phyloP scores from a whole-genome alignment of 441 rosid genomes.

The Isatis lusitanica region DNA sequence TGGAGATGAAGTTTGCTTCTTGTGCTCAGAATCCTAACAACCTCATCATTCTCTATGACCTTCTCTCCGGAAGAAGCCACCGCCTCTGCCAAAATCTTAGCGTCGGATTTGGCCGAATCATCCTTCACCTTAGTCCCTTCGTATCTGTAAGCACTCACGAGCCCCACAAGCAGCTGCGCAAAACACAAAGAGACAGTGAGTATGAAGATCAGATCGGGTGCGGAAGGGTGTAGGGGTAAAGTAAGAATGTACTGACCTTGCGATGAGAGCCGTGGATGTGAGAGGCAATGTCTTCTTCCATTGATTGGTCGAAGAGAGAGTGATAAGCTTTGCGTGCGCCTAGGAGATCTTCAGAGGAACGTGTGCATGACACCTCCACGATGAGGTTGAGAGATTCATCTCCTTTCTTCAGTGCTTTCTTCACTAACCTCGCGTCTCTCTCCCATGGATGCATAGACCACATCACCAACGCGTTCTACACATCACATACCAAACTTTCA shows the following conservation, averaged over 20 bases:
- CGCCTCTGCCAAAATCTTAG: slow-evolving; percentile 48
- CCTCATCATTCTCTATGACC: slow-evolving; percentile 59
- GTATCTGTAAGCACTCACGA: slow-evolving; percentile 87
- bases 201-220: background rate
- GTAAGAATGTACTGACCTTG: slow-evolving; percentile 45
- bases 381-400: slow-evolving; percentile 51
- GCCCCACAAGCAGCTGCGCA: slow-evolving; percentile 75
- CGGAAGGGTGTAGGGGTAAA: background rate
- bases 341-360: slow-evolving; percentile 71
- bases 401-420: slow-evolving; percentile 61
- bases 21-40: slow-evolving; percentile 63
- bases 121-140: slow-evolving; percentile 66
- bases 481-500: slow-evolving; percentile 8
- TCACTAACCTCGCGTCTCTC: slow-evolving; percentile 79
- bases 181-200: background rate
- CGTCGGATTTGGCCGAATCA: slow-evolving; percentile 59
- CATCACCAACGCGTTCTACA: slow-evolving; percentile 66
- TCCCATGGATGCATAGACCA: slow-evolving; percentile 95
- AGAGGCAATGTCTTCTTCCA: slow-evolving; percentile 78
- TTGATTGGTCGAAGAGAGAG: slow-evolving; percentile 76
- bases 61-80: slow-evolving; percentile 44
- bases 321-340: slow-evolving; percentile 92
- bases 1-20: slow-evolving; percentile 76
- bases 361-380: slow-evolving; percentile 77
- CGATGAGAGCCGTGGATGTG: slow-evolving; percentile 49